Conservation (phyloP, 306 rosid species). For the Oxytropis ochrocephala region DNA sequence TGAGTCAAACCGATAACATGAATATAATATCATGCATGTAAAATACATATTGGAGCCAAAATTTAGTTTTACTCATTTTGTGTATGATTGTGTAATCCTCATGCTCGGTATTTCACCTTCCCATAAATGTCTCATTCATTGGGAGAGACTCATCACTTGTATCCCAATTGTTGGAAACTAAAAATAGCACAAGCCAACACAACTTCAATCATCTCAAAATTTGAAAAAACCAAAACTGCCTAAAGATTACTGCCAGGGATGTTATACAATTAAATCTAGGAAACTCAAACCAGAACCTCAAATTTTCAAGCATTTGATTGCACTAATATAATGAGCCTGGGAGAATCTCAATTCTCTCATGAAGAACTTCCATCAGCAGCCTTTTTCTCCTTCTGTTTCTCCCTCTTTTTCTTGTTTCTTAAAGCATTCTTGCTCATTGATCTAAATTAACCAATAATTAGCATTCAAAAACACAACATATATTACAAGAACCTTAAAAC, state of each 20-base stretch:
- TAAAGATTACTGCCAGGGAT: not conserved
- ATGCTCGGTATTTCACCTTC: not conserved
- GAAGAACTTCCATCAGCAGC: slow-evolving; percentile 42
- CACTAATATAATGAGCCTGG: not conserved
- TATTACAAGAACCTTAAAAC: not conserved
- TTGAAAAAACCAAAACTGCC: slow-evolving; percentile 15
- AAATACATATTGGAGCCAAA: not conserved
- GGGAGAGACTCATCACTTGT: not conserved
- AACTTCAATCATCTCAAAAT: slow-evolving; percentile 7
- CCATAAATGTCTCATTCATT: not conserved
- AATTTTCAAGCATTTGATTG: not conserved
- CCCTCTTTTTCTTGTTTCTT: slow-evolving; percentile 91
- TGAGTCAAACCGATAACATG: not conserved
- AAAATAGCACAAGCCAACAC: not conserved
- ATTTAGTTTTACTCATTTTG: not conserved
- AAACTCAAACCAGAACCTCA: not conserved
- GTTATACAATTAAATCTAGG: not conserved
- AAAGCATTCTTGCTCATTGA: slow-evolving; percentile 75
- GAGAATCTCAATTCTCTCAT: slow-evolving; percentile 21
- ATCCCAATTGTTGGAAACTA: not conserved
- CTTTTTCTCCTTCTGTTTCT: slow-evolving; percentile 88
- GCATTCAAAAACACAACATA: slow-evolving; percentile 6
- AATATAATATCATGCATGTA: not conserved
- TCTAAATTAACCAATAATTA: slow-evolving; percentile 35
- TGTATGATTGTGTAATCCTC: not conserved